Percentiles rank a stretch among this genome's conserved stretches.
phyloP scores from a whole-genome alignment of 176 grass and related monocot genomes.

The Carex scoparia region DNA sequence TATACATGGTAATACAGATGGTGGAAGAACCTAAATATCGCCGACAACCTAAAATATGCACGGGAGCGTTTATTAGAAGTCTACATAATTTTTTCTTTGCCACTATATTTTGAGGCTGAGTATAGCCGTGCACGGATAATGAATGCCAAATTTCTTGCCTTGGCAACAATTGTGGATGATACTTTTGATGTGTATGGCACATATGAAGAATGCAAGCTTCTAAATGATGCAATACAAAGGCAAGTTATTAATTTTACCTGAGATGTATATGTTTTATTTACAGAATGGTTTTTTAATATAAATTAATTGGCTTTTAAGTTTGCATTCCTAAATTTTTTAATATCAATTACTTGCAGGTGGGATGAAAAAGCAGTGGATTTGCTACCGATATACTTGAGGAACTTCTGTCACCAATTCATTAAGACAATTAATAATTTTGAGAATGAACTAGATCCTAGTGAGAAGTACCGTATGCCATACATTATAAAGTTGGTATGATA shows the following conservation, averaged over 20 bases:
- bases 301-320: too few species aligned
- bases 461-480: slow-evolving; percentile 27
- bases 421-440: slow-evolving; percentile 17
- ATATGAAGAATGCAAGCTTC: slow-evolving; percentile 24
- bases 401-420: slow-evolving; percentile 21
- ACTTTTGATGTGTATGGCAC: slow-evolving; percentile 37
- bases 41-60: slow-evolving; percentile 23
- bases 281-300: too few species aligned
- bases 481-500: neutral
- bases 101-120: slow-evolving; percentile 30
- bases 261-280: too few species aligned
- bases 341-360: slow-evolving; percentile 31
- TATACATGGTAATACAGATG: slow-evolving; percentile 15
- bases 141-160: slow-evolving; percentile 27
- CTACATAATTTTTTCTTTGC: slow-evolving; percentile 26
- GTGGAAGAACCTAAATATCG: slow-evolving; percentile 35
- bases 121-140: slow-evolving; percentile 32
- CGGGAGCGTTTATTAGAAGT: slow-evolving; percentile 33
- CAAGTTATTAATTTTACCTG: neutral
- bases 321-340: too few species aligned
- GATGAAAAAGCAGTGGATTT: neutral
- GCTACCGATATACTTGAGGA: slow-evolving; percentile 26
- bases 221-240: slow-evolving; percentile 42
- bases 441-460: slow-evolving; percentile 3
- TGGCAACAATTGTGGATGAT: slow-evolving; percentile 35